phyloP scores from a whole-genome alignment of 441 rosid genomes.

The Corymbia citriodora region DNA sequence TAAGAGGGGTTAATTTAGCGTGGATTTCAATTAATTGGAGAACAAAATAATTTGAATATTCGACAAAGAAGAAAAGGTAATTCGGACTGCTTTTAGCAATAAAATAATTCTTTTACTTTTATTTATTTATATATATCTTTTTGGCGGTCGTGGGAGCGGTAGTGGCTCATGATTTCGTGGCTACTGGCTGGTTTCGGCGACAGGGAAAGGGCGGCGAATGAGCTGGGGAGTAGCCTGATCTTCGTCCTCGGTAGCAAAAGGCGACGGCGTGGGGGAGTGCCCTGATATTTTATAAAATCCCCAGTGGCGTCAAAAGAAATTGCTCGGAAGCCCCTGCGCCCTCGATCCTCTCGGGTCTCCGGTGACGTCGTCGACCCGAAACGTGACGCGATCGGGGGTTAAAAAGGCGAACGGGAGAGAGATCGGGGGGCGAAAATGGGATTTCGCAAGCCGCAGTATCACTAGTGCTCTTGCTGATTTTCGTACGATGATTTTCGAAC shows the following conservation, averaged over 20 bases:
- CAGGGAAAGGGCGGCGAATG: background rate
- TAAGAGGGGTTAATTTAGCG: too few species aligned
- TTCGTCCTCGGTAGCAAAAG: background rate
- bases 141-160: background rate
- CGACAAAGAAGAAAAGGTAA: too few species aligned
- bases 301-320: background rate
- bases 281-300: background rate
- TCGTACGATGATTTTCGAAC: background rate
- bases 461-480: background rate
- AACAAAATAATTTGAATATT: too few species aligned
- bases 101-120: background rate
- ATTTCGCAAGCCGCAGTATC: background rate
- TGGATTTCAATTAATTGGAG: too few species aligned
- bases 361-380: background rate
- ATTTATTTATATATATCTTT: fast-evolving
- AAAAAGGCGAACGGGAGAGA: fast-evolving
- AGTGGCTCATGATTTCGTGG: background rate
- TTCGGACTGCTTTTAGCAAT: fast-evolving
- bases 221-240: background rate
- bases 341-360: background rate
- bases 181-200: background rate
- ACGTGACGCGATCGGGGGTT: background rate
- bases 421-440: background rate
- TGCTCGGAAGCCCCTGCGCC: background rate
- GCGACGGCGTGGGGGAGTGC: background rate